A percentile compares a stretch with the other conserved stretches of the same genome.
phyloP scores from a whole-genome alignment of 345 rosid species.

The Barbarea vulgaris region DNA sequence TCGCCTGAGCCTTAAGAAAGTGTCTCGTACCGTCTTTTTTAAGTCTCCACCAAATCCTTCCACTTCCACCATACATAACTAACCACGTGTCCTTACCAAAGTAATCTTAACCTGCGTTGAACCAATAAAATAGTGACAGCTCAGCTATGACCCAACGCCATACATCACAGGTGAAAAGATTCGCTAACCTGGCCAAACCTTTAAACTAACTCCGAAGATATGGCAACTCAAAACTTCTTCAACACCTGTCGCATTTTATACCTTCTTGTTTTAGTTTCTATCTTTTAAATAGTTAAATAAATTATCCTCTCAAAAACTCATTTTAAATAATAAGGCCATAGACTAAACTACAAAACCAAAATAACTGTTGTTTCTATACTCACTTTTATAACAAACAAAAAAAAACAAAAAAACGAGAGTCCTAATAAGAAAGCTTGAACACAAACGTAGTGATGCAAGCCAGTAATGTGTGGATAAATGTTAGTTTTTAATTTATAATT shows the following conservation, averaged over 20 bases:
- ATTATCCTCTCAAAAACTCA: background rate
- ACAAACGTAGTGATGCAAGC: background rate
- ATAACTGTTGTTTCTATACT: background rate
- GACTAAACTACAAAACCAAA: background rate
- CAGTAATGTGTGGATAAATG: background rate
- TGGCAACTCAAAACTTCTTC: slow-evolving; percentile 20
- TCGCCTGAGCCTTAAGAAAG: slow-evolving; percentile 30
- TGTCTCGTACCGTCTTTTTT: slow-evolving; percentile 34
- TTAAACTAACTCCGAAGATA: slow-evolving; percentile 38
- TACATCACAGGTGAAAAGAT: slow-evolving; percentile 32
- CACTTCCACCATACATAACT: slow-evolving; percentile 26
- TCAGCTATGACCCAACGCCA: slow-evolving; percentile 17
- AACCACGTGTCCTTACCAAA: slow-evolving; percentile 29
- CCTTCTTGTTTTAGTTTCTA: background rate
- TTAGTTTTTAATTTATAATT: background rate
- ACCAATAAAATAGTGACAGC: slow-evolving; percentile 11
- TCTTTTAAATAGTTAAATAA: background rate
- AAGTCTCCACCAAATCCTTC: slow-evolving; percentile 38
- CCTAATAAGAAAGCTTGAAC: background rate
- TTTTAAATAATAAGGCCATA: background rate
- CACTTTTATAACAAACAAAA: background rate
- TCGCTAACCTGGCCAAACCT: slow-evolving; percentile 39
- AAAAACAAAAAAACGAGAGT: background rate
- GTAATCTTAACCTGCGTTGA: background rate
- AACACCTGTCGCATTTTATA: slow-evolving; percentile 12